Base-by-base conservation (phyloP, 2,329 filamentous ascomycete genomes). In the Pestalotiopsis sp. region DNA sequence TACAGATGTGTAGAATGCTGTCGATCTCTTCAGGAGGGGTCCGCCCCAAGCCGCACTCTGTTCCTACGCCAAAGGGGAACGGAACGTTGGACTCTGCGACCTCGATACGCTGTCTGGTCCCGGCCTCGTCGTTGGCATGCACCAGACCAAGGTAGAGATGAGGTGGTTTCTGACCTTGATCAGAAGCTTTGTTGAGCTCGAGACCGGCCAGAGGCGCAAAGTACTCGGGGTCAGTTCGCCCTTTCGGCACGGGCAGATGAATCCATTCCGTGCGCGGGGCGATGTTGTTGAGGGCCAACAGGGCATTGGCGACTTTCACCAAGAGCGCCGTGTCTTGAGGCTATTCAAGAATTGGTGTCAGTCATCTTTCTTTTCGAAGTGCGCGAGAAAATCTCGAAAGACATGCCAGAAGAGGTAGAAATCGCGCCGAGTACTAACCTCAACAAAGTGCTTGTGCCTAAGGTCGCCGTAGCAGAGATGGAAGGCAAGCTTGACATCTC, bases 391-490 rank as follows among this genome's bases (percentile, higher is more conserved):
- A 17, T 4, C 14, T n/a, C 41, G 14, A 45, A 45, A 17, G 41
- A 2, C 41, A n/a, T 45, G 41, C 14, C 58, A 73, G 62, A 38
- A 68, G 59, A 27, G 73, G 69, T 38, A 73, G 41, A 25, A 73
- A 45, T 45, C 41, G 3, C 6, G 41, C 14, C 13, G 17, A 45
- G 41, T 45, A 45, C 41, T 45, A 17, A 45, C 41, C 56, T 75
- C 72, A 23, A 75, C 61, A 27, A 75, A 74, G 66, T 75, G 74
- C 67, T 69, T 70, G 62, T 74, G 73, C 7, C 13, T 5, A 4
- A 72, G 68, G 67, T 75, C 74, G 65, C 74, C 72, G 60, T 75
- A 75, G 40, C 72, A 74, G 41, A 75, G 74, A 69, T 74, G 73
- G 60, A 75, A 75, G 60, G 73, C 72, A 36, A 75, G n/a, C 67